Evolutionary conservation across 2,329 filamentous ascomycete species (phyloP).

Genomic region (Pseudocercospora musae): DNA sequence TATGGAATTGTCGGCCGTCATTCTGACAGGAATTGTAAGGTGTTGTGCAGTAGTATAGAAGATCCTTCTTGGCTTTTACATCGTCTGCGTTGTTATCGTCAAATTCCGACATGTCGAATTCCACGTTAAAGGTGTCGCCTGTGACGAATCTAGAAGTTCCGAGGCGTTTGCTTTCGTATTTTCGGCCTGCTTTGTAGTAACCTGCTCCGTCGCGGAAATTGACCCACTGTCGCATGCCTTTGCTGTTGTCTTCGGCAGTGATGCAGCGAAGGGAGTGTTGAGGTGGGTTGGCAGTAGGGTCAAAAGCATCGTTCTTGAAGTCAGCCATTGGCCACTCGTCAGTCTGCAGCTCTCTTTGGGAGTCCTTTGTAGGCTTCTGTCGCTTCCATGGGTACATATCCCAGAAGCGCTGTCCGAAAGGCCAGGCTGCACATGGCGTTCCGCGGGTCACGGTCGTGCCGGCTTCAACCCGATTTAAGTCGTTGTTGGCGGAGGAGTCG

Average conservation of each 20-base stretch:
- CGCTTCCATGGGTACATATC: slow-evolving; percentile 5
- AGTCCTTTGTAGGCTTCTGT: background rate
- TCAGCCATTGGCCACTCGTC: slow-evolving; percentile 14
- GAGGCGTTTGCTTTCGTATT: background rate
- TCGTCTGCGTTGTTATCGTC: slow-evolving; percentile 8
- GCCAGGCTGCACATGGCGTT: slow-evolving; percentile 10
- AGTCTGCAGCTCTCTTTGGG: slow-evolving; percentile 3
- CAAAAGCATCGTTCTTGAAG: slow-evolving; percentile 7
- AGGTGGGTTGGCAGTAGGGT: slow-evolving; percentile 3
- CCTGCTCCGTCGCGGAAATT: slow-evolving; percentile 5
- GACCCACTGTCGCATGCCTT: slow-evolving; percentile 2
- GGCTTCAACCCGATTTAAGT: slow-evolving; percentile 7
- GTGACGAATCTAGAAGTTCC: slow-evolving; percentile 3
- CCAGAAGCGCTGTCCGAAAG: slow-evolving; percentile 12
- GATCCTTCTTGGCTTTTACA: background rate
- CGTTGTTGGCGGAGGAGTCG: slow-evolving; percentile 2
- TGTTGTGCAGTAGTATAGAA: background rate
- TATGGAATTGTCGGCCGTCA: slow-evolving; percentile 12
- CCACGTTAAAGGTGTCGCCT: slow-evolving; percentile 12
- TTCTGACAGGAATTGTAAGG: slow-evolving; percentile 8
- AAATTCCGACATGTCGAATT: slow-evolving; percentile 9
- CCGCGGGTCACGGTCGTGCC: slow-evolving; percentile 5
- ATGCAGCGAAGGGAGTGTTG: slow-evolving; percentile 13
- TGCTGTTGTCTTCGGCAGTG: slow-evolving; percentile 6
- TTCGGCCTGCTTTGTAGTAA: background rate